Base-by-base conservation (phyloP, 306 rosid species). In the Ormosia emarginata region DNA sequence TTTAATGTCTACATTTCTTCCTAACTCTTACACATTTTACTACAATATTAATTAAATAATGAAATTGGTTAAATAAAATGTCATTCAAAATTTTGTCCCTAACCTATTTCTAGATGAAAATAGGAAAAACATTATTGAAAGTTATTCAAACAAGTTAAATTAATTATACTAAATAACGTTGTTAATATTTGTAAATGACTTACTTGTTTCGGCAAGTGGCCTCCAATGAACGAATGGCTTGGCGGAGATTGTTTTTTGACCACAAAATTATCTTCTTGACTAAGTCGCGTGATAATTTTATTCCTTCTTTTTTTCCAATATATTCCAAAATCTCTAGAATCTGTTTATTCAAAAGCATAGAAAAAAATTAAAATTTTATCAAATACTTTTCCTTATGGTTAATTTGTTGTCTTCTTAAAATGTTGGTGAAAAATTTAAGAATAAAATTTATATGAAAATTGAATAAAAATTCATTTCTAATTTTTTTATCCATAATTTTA, bases 141-240 rank as follows among this genome's bases (percentile, higher is more conserved):
- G 37, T 11, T 59, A 4, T 32, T 0, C 10, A 30, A 29, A 32
- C 39, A 1, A 30, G 2, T 30, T 30, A 59, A 8, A 29, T 4
- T 4, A 30, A 43, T 4, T 55, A 17, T 8, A 17, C 30, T 15
- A 17, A 53, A n/a, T 53, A 53, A 15, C 29, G 7, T 30, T 9
- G 37, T 30, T 6, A 32, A 40, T 41, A 67, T 18, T 39, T 39
- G 67, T n/a, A 44, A 8, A 64, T 52, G 67, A 24, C 82, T 75
- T 56, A 91, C 98, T 80, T 85, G 72, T 89, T 80, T 15, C 57
- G 71, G 89, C 85, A 90, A 7, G 97, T 86, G 32, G 97, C 98
- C 89, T 94, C 97, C 12, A 92, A 84, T 5, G 98, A 90, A 53
- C 97, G 97, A 84, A 93, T 82, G 68, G 97, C 97, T 81, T 90